Evolutionary conservation across 345 rosid genomes (phyloP).

Genomic region (Mercurialis annua): DNA sequence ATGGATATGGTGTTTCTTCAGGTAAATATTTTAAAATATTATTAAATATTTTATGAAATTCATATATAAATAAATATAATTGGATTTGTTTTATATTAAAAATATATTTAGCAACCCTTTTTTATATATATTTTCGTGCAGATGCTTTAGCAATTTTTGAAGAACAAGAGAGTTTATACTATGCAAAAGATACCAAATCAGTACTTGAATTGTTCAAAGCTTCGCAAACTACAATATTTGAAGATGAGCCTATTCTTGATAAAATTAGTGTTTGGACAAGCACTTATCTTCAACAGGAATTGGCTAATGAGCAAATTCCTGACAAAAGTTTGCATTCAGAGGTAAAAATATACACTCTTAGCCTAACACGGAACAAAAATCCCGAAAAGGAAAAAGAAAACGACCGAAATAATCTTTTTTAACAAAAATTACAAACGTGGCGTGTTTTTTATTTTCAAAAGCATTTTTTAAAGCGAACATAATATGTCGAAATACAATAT

Average conservation of each 20-base stretch:
- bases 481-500: too few species aligned
- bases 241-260: slow-evolving; percentile 6
- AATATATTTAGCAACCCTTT: too few species aligned
- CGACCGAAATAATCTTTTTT: too few species aligned
- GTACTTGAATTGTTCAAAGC: neutral
- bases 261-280: neutral
- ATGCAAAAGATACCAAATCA: neutral
- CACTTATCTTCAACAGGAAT: neutral
- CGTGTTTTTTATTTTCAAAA: too few species aligned
- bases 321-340: neutral
- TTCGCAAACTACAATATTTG: neutral
- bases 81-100: neutral
- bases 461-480: too few species aligned
- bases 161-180: neutral
- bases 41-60: neutral
- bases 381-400: too few species aligned
- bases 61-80: neutral
- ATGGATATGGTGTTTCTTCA: slow-evolving; percentile 6
- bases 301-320: neutral
- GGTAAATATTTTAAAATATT: neutral
- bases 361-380: too few species aligned
- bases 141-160: neutral
- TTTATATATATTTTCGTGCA: neutral
- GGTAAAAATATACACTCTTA: neutral
- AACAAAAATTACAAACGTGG: too few species aligned